These are phyloP conservation scores for Sporothrix globosa DNA, from an alignment of 2,329 filamentous ascomycete species.

Conservation along the genomic window DNA sequence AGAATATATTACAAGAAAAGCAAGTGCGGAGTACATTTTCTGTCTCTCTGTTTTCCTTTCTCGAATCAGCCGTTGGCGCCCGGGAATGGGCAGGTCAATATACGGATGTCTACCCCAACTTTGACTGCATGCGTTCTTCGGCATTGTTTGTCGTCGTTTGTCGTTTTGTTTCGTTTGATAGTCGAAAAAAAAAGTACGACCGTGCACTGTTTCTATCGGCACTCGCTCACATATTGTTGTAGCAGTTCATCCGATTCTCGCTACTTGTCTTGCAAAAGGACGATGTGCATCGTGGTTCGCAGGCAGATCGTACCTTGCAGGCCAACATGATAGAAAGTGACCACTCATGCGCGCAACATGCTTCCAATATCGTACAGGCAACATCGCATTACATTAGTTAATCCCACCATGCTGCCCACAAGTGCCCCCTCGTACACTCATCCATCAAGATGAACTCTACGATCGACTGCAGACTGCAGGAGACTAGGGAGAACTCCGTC, in stretches of 20 bases:
- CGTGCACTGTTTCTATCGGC: not conserved
- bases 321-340: not conserved
- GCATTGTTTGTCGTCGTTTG: conserved; percentile 9
- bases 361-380: not conserved
- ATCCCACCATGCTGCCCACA: no score
- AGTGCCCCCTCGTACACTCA: no score
- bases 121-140: conserved; percentile 2
- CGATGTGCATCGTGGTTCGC: not conserved
- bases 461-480: not conserved
- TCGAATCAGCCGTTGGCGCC: conserved; percentile 6
- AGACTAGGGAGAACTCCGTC: not conserved
- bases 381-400: not conserved
- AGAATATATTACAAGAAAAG: not conserved
- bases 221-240: not conserved
- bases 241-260: not conserved
- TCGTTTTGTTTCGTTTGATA: not conserved
- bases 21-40: not conserved
- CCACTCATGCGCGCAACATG: not conserved
- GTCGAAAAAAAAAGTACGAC: not conserved
- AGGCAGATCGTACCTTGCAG: conserved; percentile 17
- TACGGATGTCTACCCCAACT: not conserved
- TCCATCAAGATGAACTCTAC: not conserved
- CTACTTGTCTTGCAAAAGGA: not conserved
- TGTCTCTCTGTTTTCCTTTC: not conserved
- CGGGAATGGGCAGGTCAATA: not conserved